A percentile compares a stretch with the other conserved stretches of the same genome.
phyloP scores from a whole-genome alignment of 768 basidiomycete species.

The Boletus rex-veris region DNA sequence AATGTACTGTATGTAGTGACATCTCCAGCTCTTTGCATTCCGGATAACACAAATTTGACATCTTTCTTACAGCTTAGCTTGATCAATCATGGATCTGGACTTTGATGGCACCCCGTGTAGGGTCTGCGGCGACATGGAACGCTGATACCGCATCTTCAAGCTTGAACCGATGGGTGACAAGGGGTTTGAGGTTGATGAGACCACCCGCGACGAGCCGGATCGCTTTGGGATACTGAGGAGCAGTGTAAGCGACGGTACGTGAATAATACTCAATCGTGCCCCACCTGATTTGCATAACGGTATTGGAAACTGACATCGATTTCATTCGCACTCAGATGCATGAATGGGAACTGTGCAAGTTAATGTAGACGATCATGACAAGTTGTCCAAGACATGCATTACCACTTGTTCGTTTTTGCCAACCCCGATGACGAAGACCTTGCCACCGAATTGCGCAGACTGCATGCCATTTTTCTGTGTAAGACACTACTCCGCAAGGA shows the following conservation, averaged over 20 bases:
- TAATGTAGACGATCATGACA: not conserved
- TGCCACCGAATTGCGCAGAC: conserved; percentile 64
- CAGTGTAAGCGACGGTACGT: not conserved
- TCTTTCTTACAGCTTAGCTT: not conserved
- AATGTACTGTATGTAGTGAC: too few relatives aligned
- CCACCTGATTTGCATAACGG: conserved; percentile 62
- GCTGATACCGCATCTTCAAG: conserved; percentile 74
- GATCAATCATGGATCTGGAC: conserved; percentile 57
- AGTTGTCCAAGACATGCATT: conserved; percentile 12
- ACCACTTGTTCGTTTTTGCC: conserved; percentile 62
- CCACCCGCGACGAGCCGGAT: conserved; percentile 76
- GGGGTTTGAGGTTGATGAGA: conserved; percentile 67
- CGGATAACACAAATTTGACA: too few relatives aligned
- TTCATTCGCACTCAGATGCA: conserved; percentile 69
- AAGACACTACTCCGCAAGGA: not conserved
- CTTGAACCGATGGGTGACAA: conserved; percentile 73
- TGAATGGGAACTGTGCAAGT: conserved; percentile 56
- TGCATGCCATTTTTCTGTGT: conserved; percentile 19
- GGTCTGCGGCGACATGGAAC: conserved; percentile 74
- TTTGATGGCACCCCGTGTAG: conserved; percentile 64
- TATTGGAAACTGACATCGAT: conserved; percentile 69
- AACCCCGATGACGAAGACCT: conserved; percentile 69
- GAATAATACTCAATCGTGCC: not conserved
- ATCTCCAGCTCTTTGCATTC: too few relatives aligned
- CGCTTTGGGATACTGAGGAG: conserved; percentile 71